phyloP scores from a whole-genome alignment of 2,329 filamentous ascomycete species.

The Arthrinium phaeospermum region DNA sequence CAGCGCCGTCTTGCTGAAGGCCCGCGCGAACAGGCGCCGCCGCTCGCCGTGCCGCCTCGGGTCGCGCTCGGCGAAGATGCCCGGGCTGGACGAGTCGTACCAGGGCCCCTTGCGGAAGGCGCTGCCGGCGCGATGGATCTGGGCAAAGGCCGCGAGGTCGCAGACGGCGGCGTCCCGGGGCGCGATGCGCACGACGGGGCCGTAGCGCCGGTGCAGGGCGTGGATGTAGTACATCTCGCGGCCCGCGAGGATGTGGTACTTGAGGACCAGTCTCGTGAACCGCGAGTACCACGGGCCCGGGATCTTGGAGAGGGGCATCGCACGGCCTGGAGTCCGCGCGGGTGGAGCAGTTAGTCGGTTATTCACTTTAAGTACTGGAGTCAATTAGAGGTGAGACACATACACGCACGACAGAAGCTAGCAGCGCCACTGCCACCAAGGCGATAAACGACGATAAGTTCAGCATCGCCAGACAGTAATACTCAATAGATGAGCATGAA shows the following conservation, averaged over 20 bases:
- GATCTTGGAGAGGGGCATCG: neutral
- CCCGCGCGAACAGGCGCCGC: neutral
- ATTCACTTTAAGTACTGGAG: neutral
- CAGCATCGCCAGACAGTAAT: neutral
- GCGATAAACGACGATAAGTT: neutral
- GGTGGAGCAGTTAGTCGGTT: neutral
- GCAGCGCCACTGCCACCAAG: neutral
- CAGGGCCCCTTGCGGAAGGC: neutral
- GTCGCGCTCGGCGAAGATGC: neutral
- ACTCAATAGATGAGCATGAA: no score
- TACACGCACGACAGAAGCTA: neutral
- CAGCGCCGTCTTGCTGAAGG: constrained; percentile 11
- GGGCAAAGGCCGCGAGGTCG: constrained; percentile 28
- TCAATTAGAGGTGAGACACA: neutral
- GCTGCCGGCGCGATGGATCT: constrained; percentile 31
- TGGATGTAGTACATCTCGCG: constrained; percentile 15
- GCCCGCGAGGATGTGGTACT: constrained; percentile 19
- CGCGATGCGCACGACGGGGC: neutral
- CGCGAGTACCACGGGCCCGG: constrained; percentile 22
- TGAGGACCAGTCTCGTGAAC: constrained; percentile 14
- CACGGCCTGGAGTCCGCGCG: neutral
- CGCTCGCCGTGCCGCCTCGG: neutral
- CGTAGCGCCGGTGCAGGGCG: constrained; percentile 20
- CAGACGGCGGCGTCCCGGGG: constrained; percentile 35
- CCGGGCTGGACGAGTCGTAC: neutral